phyloP scores from a whole-genome alignment of 2,329 filamentous ascomycete species.

The Scolecobasidium constrictum region DNA sequence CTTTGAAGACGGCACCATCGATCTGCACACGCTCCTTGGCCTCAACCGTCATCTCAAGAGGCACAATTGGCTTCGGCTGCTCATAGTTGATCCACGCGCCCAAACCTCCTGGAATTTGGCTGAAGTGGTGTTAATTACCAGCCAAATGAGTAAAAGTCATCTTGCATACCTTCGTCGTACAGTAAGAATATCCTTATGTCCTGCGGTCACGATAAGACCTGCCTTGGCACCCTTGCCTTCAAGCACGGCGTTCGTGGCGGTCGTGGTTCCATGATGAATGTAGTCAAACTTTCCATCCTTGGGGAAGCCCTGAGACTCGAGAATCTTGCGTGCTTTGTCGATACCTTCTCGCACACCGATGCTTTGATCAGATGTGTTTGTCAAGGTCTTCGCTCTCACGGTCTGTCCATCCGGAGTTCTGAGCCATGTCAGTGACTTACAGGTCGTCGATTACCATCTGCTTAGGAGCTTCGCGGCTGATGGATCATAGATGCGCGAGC shows the following conservation, averaged over 20 bases:
- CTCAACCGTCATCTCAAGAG: conserved; percentile 37
- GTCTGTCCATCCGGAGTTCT: conserved; percentile 34
- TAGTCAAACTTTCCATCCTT: conserved; percentile 31
- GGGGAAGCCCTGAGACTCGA: conserved; percentile 28
- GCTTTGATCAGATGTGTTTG: conserved; percentile 35
- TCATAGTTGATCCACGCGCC: conserved; percentile 39
- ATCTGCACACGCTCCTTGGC: conserved; percentile 34
- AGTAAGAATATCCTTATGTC: conserved; percentile 38
- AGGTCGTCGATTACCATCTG: background rate
- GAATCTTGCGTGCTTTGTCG: conserved; percentile 26
- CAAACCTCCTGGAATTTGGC: conserved; percentile 40
- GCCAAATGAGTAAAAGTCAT: too few species aligned
- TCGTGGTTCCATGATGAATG: conserved; percentile 40
- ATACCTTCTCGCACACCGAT: conserved; percentile 37
- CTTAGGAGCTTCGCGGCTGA: conserved; percentile 32
- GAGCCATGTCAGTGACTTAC: conserved; percentile 22
- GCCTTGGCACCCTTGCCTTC: conserved; percentile 39
- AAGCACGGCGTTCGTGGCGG: conserved; percentile 39
- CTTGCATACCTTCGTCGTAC: too few species aligned
- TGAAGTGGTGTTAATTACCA: too few species aligned
- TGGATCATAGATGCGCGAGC: background rate
- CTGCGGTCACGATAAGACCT: conserved; percentile 35
- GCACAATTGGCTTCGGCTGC: conserved; percentile 37
- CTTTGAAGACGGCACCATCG: conserved; percentile 28
- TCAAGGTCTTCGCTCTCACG: conserved; percentile 35